These are phyloP conservation scores for Nicotiana undulata DNA, from an alignment of 257 asterid species.

Conservation along the genomic window DNA sequence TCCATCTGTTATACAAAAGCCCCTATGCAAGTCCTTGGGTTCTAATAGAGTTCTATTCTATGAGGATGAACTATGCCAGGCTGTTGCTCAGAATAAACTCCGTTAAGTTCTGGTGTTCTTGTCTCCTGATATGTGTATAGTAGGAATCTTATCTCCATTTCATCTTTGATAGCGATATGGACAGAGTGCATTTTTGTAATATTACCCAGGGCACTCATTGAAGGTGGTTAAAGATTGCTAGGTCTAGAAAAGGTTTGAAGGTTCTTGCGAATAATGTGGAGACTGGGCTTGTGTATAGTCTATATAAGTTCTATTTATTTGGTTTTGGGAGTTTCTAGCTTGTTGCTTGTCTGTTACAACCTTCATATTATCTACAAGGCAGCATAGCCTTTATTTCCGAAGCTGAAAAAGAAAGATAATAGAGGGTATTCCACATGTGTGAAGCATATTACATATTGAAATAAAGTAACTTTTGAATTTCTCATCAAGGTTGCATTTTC, in stretches of 20 bases:
- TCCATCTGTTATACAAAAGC: constrained; percentile 60
- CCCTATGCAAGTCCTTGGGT: constrained; percentile 72
- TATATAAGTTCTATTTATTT: background rate
- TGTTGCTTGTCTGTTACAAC: background rate
- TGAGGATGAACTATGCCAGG: constrained; percentile 95
- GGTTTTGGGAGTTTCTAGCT: background rate
- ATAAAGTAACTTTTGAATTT: background rate
- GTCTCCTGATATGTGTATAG: background rate
- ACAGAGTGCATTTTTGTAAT: background rate
- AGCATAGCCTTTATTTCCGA: background rate
- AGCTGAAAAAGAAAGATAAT: background rate
- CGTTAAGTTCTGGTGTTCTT: constrained; percentile 31
- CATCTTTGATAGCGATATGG: background rate
- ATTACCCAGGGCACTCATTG: background rate
- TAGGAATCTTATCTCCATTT: background rate
- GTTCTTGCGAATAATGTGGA: constrained; percentile 1
- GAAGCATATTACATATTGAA: background rate
- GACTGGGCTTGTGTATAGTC: constrained; percentile 5
- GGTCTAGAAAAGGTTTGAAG: background rate
- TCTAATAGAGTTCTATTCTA: constrained; percentile 80
- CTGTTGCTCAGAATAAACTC: constrained; percentile 96
- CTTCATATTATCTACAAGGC: too few relatives aligned
- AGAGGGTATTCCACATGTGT: background rate
- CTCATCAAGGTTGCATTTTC: background rate
- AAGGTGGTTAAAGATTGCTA: background rate